Evolutionary conservation across 495 filamentous ascomycete genomes (phyloP).

Genomic region (Echria macrotheca): DNA sequence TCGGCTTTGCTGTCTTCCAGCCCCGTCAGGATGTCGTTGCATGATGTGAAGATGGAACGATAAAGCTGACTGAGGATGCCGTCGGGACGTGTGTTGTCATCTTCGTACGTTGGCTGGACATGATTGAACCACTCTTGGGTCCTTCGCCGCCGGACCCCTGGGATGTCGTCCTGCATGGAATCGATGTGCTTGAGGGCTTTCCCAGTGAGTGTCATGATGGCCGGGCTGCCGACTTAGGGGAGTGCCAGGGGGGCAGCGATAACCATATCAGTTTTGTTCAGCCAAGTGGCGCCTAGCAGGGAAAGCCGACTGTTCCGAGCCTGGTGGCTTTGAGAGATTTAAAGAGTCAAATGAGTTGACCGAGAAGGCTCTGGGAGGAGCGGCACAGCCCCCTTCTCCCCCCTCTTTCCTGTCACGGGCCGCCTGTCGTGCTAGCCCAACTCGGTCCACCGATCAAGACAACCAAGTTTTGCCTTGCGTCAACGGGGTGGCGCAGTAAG

Average conservation of each 20-base stretch:
- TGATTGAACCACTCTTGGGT: constrained; percentile 3
- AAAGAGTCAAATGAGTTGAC: background rate
- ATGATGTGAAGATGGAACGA: background rate
- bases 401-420: too few species aligned
- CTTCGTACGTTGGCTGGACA: background rate
- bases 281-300: too few species aligned
- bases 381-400: background rate
- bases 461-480: too few species aligned
- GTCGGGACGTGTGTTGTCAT: background rate
- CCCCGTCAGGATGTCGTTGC: background rate
- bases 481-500: too few species aligned
- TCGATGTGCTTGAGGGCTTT: background rate
- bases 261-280: too few species aligned
- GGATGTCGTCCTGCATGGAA: background rate
- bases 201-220: background rate
- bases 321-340: background rate
- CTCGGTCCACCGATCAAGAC: too few species aligned
- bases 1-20: background rate
- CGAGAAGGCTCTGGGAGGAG: background rate
- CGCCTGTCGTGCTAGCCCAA: background rate
- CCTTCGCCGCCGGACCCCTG: background rate
- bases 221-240: too few species aligned
- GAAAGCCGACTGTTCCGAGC: too few species aligned
- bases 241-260: too few species aligned
- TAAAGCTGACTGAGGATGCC: constrained; percentile 1